Evolutionary conservation across 257 asterid species (phyloP).

Genomic region (Echium plantagineum): DNA sequence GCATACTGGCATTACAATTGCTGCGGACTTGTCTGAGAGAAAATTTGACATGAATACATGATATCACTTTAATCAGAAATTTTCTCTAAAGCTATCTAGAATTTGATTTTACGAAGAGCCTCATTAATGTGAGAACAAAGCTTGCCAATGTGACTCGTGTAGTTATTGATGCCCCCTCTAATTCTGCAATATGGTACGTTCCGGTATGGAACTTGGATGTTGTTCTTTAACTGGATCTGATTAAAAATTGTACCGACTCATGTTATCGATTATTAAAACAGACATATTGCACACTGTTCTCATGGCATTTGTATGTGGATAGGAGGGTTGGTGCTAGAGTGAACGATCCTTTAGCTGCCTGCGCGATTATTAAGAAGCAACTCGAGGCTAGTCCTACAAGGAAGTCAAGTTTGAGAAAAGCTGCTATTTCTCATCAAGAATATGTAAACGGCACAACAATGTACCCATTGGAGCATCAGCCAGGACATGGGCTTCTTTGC

Average conservation of each 20-base stretch:
- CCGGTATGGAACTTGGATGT: neutral
- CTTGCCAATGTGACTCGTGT: neutral
- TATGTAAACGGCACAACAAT: constrained; percentile 53
- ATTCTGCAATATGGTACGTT: neutral
- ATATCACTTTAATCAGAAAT: neutral
- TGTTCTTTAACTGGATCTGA: neutral
- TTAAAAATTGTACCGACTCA: neutral
- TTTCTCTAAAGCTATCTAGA: neutral
- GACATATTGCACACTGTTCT: neutral
- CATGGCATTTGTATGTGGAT: neutral
- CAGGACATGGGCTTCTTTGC: constrained; percentile 78
- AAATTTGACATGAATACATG: no score
- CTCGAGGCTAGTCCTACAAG: constrained; percentile 19
- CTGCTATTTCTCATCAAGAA: constrained; percentile 46
- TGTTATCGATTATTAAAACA: no score
- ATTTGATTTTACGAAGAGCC: neutral
- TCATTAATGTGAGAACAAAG: neutral
- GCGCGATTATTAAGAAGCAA: constrained; percentile 55
- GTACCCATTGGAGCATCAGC: constrained; percentile 82
- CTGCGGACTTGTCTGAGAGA: neutral
- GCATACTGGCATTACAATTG: neutral
- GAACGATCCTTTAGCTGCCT: constrained; percentile 51
- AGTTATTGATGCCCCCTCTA: neutral
- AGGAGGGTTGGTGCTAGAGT: constrained; percentile 88
- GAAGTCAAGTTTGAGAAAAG: constrained; percentile 24